Percentiles rank a stretch among this genome's conserved stretches.
Evolutionary conservation across 805 yeast species (phyloP).

Genomic region (Yamadazyma olivae): DNA sequence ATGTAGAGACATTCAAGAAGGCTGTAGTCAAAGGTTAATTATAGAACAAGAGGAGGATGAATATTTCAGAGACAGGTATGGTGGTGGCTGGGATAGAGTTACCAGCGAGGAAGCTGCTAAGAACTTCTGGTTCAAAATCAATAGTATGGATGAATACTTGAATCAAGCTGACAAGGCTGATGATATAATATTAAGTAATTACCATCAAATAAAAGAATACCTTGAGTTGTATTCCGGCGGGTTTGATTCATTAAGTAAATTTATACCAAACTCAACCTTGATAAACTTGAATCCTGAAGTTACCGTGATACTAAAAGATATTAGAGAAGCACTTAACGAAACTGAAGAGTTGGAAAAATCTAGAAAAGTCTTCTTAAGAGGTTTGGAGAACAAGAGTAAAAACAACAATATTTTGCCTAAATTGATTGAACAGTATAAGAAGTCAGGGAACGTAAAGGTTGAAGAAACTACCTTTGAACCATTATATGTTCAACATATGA

Average conservation of each 20-base stretch:
- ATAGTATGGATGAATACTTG: slow-evolving; percentile 47
- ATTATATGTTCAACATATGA: slow-evolving; percentile 41
- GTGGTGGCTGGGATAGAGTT: slow-evolving; percentile 47
- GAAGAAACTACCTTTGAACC: slow-evolving; percentile 29
- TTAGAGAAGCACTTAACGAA: slow-evolving; percentile 32
- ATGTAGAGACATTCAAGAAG: slow-evolving; percentile 40
- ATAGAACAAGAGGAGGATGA: slow-evolving; percentile 58
- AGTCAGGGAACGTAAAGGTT: slow-evolving; percentile 5
- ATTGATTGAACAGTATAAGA: slow-evolving; percentile 47
- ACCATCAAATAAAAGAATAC: slow-evolving; percentile 44
- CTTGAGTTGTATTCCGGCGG: slow-evolving; percentile 46
- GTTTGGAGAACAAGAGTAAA: slow-evolving; percentile 42
- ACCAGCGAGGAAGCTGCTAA: slow-evolving; percentile 44
- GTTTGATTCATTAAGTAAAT: slow-evolving; percentile 24
- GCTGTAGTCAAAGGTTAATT: slow-evolving; percentile 42
- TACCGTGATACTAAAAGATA: slow-evolving; percentile 25
- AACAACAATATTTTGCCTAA: slow-evolving; percentile 51
- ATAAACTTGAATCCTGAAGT: slow-evolving; percentile 30
- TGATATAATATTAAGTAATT: slow-evolving; percentile 43
- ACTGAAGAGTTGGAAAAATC: slow-evolving; percentile 28
- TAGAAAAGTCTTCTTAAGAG: slow-evolving; percentile 38
- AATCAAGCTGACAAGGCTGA: slow-evolving; percentile 64
- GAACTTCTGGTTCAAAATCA: slow-evolving; percentile 36
- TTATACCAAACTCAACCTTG: slow-evolving; percentile 40
- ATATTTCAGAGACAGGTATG: slow-evolving; percentile 35